phyloP scores from a whole-genome alignment of 192 early-diverging fungal genomes.

The Jimgerdemannia lactiflua region DNA sequence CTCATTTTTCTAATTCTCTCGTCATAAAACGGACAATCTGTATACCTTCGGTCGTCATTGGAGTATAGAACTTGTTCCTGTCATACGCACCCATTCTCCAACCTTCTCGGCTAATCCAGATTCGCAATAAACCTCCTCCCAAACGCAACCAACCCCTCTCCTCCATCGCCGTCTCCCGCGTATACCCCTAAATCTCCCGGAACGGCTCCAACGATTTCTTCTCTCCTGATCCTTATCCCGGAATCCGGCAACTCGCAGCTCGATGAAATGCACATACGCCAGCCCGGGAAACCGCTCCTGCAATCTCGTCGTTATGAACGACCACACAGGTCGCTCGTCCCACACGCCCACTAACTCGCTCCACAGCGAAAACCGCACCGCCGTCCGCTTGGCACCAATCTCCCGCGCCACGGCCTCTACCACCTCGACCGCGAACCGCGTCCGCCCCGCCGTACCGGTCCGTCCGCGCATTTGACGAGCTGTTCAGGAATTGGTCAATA shows the following conservation, averaged over 20 bases:
- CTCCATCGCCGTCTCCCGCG: constrained; percentile 9
- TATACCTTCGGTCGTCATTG: too few relatives aligned
- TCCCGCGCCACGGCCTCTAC: constrained; percentile 17
- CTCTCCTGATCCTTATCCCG: constrained; percentile 13
- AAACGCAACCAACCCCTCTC: constrained; percentile 22
- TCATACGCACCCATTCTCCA: constrained; percentile 2
- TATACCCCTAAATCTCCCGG: constrained; percentile 12
- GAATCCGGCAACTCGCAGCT: constrained; percentile 14
- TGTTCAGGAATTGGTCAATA: constrained; percentile 76
- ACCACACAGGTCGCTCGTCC: constrained; percentile 26
- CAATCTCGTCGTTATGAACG: constrained; percentile 11
- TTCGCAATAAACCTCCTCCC: constrained; percentile 33
- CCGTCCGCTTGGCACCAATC: constrained; percentile 30
- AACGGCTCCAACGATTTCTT: constrained; percentile 21
- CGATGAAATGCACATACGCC: constrained; percentile 28
- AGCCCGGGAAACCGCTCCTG: constrained; percentile 22
- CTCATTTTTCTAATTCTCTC: too few relatives aligned
- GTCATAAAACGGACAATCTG: too few relatives aligned
- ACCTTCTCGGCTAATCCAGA: constrained; percentile 27
- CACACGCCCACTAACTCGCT: constrained; percentile 29
- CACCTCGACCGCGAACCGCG: constrained; percentile 27
- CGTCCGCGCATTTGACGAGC: constrained; percentile 78
- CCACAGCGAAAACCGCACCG: constrained; percentile 30
- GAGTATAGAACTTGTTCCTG: too few relatives aligned
- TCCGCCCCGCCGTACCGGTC: constrained; percentile 27